These are phyloP conservation scores for Linum trigynum DNA, from an alignment of 345 rosid species.

Conservation along the genomic window DNA sequence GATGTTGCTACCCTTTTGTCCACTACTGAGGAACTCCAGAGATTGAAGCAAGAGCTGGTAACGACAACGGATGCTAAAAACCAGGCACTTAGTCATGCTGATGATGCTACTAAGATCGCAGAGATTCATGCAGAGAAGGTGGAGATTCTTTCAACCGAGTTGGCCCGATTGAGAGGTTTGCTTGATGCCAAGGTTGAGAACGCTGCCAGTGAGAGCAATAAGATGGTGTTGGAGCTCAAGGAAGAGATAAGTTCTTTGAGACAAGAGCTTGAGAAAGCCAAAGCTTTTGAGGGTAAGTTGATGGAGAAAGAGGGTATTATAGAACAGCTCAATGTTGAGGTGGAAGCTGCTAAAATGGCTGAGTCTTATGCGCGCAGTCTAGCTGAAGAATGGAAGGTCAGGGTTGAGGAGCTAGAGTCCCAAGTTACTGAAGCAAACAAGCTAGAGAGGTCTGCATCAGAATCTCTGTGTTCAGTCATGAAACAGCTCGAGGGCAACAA, in stretches of 20 bases:
- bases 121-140: constrained; percentile 71
- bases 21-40: constrained; percentile 63
- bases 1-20: constrained; percentile 73
- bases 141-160: constrained; percentile 69
- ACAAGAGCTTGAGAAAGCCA: constrained; percentile 51
- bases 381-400: constrained; percentile 62
- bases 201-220: constrained; percentile 37
- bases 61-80: constrained; percentile 68
- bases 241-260: constrained; percentile 50
- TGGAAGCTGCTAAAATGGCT: constrained; percentile 81
- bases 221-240: constrained; percentile 38
- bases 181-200: constrained; percentile 65
- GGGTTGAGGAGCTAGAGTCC: constrained; percentile 55
- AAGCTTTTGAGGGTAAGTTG: constrained; percentile 41
- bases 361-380: constrained; percentile 71
- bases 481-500: constrained; percentile 71
- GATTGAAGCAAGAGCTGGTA: constrained; percentile 55
- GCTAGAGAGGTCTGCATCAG: constrained; percentile 75
- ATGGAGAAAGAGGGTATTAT: constrained; percentile 46
- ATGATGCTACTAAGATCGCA: constrained; percentile 82
- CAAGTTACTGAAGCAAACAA: constrained; percentile 49
- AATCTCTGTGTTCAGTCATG: constrained; percentile 74
- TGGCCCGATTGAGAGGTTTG: constrained; percentile 50
- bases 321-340: constrained; percentile 67
- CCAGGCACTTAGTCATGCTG: constrained; percentile 82